Evolutionary conservation across 495 filamentous ascomycete genomes (phyloP).

Genomic region (Neurospora sp.): DNA sequence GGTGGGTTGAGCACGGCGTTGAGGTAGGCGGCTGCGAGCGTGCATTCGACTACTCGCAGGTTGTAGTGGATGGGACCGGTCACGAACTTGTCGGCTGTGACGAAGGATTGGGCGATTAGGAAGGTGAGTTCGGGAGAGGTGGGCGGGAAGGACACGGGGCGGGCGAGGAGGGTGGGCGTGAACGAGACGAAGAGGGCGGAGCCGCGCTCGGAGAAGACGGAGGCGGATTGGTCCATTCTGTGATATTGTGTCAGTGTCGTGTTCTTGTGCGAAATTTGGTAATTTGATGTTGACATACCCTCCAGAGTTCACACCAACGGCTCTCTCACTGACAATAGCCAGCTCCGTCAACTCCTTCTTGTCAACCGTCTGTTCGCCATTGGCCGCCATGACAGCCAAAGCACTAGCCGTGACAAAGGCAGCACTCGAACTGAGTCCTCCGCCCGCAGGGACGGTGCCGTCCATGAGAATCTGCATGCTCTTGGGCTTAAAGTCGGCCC

Average conservation of each 20-base stretch:
- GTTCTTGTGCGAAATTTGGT: not conserved
- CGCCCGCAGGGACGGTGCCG: slow-evolving; percentile 83
- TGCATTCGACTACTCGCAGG: slow-evolving; percentile 90
- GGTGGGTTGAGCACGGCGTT: slow-evolving; percentile 43
- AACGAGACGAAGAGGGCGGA: slow-evolving; percentile 88
- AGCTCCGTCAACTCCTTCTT: slow-evolving; percentile 85
- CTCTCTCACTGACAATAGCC: slow-evolving; percentile 86
- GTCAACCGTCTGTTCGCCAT: slow-evolving; percentile 67
- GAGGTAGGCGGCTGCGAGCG: slow-evolving; percentile 66
- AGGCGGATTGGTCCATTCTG: slow-evolving; percentile 96
- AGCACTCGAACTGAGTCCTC: slow-evolving; percentile 85
- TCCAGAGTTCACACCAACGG: slow-evolving; percentile 92
- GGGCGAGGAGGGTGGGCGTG: slow-evolving; percentile 63
- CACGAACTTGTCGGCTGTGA: slow-evolving; percentile 87
- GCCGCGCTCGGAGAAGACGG: slow-evolving; percentile 78
- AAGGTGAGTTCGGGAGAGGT: slow-evolving; percentile 78
- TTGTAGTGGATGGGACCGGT: slow-evolving; percentile 93
- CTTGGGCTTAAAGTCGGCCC: slow-evolving; percentile 48
- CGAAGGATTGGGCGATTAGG: slow-evolving; percentile 88
- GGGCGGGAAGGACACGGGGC: slow-evolving; percentile 74
- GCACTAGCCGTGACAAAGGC: slow-evolving; percentile 90
- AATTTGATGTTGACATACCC: slow-evolving; percentile 45
- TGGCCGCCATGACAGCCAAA: slow-evolving; percentile 77
- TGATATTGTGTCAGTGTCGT: not conserved
- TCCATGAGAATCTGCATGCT: slow-evolving; percentile 87